Evolutionary conservation across 352 stramenopile genomes (phyloP).

Genomic region (Phytophthora rubi): DNA sequence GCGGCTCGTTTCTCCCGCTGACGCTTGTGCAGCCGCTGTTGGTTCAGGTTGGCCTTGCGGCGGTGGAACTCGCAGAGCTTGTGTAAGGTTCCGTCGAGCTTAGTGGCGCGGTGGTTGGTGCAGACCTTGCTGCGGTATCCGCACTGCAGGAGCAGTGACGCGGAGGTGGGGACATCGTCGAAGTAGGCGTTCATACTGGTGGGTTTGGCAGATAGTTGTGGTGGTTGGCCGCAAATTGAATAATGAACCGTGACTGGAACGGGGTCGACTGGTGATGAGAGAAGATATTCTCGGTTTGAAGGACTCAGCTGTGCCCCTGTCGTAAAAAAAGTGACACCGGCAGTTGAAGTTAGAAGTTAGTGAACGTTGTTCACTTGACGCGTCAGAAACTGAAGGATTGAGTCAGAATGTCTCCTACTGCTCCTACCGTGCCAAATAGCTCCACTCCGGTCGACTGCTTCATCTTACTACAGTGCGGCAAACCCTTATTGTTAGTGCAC

Average conservation of each 20-base stretch:
- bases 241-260: constrained; percentile 6
- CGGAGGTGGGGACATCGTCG: constrained; percentile 23
- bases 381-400: too few relatives aligned
- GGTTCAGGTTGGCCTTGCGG: constrained; percentile 56
- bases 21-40: constrained; percentile 50
- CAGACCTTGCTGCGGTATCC: constrained; percentile 60
- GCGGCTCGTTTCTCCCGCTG: constrained; percentile 21
- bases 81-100: constrained; percentile 55
- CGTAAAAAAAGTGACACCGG: too few relatives aligned
- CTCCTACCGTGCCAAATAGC: too few relatives aligned
- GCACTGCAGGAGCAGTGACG: constrained; percentile 26
- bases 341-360: too few relatives aligned
- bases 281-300: too few relatives aligned
- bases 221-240: constrained; percentile 26
- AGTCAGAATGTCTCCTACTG: too few relatives aligned
- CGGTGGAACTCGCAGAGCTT: constrained; percentile 65
- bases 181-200: constrained; percentile 20
- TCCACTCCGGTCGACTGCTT: too few relatives aligned
- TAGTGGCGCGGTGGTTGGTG: constrained; percentile 46
- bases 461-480: too few relatives aligned
- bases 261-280: too few relatives aligned
- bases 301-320: too few relatives aligned
- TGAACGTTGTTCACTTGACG: too few relatives aligned
- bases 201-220: constrained; percentile 8
- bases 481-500: too few relatives aligned